Evolutionary conservation across 352 stramenopile genomes (phyloP).

Genomic region (Phytophthora pistaciae): DNA sequence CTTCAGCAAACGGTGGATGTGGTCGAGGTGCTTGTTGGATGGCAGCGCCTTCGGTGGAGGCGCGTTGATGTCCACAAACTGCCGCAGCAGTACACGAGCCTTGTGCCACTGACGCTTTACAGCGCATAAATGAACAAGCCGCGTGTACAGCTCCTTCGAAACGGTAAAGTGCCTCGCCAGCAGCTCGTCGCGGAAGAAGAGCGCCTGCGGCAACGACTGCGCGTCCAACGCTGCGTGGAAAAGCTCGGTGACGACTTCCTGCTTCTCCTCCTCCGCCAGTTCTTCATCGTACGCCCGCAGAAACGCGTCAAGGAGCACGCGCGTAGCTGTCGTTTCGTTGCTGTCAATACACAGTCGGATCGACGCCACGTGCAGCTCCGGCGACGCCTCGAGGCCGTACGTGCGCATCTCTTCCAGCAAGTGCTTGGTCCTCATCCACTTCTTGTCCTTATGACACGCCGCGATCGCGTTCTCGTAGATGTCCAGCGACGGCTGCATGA

Average conservation of each 20-base stretch:
- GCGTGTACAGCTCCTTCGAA: slow-evolving; percentile 47
- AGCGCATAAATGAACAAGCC: slow-evolving; percentile 59
- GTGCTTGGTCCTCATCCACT: slow-evolving; percentile 80
- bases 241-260: slow-evolving; percentile 48
- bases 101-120: slow-evolving; percentile 64
- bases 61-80: slow-evolving; percentile 52
- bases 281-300: slow-evolving; percentile 49
- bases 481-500: slow-evolving; percentile 72
- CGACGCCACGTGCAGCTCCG: slow-evolving; percentile 57
- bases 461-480: slow-evolving; percentile 82
- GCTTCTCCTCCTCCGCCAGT: slow-evolving; percentile 46
- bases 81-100: slow-evolving; percentile 56
- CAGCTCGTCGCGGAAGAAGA: slow-evolving; percentile 70
- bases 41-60: slow-evolving; percentile 42
- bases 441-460: slow-evolving; percentile 56
- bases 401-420: slow-evolving; percentile 70
- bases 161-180: slow-evolving; percentile 37
- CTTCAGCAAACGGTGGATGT: slow-evolving; percentile 54
- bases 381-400: slow-evolving; percentile 62
- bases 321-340: slow-evolving; percentile 65
- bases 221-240: slow-evolving; percentile 53
- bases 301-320: slow-evolving; percentile 53
- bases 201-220: slow-evolving; percentile 57
- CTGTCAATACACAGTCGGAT: slow-evolving; percentile 61
- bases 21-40: slow-evolving; percentile 53